Evolutionary conservation across 2,329 filamentous ascomycete genomes (phyloP), one percentile per base, ranked within the genome.

Genomic region (Arthrobotrys iridis): DNA sequence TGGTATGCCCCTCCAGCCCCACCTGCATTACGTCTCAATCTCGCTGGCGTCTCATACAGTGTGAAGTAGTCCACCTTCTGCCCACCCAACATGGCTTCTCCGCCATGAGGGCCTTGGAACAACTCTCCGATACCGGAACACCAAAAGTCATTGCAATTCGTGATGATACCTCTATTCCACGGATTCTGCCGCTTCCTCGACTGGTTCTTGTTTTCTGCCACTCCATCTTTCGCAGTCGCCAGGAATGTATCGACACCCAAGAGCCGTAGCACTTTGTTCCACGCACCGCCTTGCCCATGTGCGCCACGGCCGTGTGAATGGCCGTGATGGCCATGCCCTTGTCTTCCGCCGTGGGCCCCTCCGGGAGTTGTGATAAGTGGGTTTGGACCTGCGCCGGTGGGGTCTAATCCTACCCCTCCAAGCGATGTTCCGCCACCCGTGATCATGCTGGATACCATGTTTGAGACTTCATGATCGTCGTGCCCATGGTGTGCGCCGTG

Each of bases 131-230:
- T 90, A 1, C 92, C 89, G 81, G 98, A 95, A 80, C 91, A 94
- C 93, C 93, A 98, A 82, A 99, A 99, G 82, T 99, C 96, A 78
- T 88, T 90, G 83, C 95, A 99, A 81, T 99, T 99, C 72, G 89
- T 87, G n/a, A 96, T 79, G 40, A 93, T 86, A 5, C 95, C 95
- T 30, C 89, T 86, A 70, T 89, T 94, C 82, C 94, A 99, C 0
- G 93, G 93, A 81, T 98, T 99, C 80, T 72, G 79, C 82, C 77
- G 78, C 83, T 77, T 78, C 83, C 84, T 85, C 83, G 73, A 80
- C 79, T 83, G 62, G 78, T 85, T 84, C 81, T 85, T 84, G 81
- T 84, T 82, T 22, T 83, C 82, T 1, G 85, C 85, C 4, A 90
- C 89, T 0, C 91, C 92, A 60, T 91, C 89, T 43, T 93, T 87